Evolutionary conservation across 495 filamentous ascomycete species (phyloP), one percentile per base, ranked within the genome.

Genomic region (Annulohypoxylon maeteangense): DNA sequence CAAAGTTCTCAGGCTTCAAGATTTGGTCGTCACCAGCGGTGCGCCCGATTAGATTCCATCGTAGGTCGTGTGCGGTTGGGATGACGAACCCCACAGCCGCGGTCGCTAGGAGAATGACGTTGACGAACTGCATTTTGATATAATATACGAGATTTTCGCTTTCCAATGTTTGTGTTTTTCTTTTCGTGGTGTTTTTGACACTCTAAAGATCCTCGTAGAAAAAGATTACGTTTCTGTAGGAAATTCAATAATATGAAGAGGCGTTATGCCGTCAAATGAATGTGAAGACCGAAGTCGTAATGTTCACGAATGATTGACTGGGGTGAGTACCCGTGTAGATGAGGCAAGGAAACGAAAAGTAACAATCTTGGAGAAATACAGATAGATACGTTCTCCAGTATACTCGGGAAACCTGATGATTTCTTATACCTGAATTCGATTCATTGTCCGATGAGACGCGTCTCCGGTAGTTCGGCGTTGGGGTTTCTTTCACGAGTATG

Each of bases 281-380:
- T 65, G 50, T 62, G 36, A 58, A 61, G 59, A 68, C 38, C 32
- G 8, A 68, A 59, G 12, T 55, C 65, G 70, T 56, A 56, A 36
- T 72, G 47, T 61, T 56, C 65, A 72, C 65, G 65, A 72, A 60
- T 72, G 70, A 72, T 54, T 72, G 20, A 51, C 47, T 65, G 32
- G 60, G 70, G 50, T 54, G 50, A 54, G 27, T 16, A 54, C 50
- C 50, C 67, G 60, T 65, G 65, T 65, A 34, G 60, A 61, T 34
- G 29, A 65, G 11, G 55, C 45, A 68, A 67, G 70, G 38, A 67
- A 68, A 72, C 32, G 22, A 44, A 50, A 50, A 29, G 12, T 8
- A 51, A 51, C 10, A 51, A 27, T 51, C 3, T 29, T 61, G 38
- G 18, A 34, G 58, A 65, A 55, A 48, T 34, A 3, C 14, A 16